Conservation (phyloP, 345 rosid species). For the Eucalyptus marginata region DNA sequence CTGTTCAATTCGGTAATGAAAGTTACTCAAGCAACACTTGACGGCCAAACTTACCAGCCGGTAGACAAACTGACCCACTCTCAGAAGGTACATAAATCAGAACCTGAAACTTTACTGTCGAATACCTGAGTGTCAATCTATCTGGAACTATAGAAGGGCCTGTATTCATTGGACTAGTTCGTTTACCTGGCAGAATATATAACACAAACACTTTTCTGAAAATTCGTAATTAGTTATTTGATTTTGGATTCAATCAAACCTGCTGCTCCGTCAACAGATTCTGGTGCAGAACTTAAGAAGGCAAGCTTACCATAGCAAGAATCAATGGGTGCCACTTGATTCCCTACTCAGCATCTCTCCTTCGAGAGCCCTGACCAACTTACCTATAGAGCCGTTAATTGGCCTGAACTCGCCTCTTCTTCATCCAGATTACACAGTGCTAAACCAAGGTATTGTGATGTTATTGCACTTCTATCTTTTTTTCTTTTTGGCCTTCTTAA, state of each 20-base stretch:
- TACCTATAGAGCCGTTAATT: conserved; percentile 3
- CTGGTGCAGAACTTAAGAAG: conserved; percentile 26
- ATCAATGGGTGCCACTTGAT: conserved; percentile 1
- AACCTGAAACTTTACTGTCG: neutral
- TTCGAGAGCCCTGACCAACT: conserved; percentile 18
- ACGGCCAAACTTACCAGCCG: conserved; percentile 4
- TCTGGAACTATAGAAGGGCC: neutral
- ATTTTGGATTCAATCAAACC: neutral
- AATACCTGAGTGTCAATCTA: neutral
- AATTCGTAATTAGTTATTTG: too few relatives aligned
- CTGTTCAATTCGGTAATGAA: conserved; percentile 36
- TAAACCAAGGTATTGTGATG: conserved; percentile 25
- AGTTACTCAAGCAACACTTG: conserved; percentile 25
- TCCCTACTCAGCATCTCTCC: neutral
- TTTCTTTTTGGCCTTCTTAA: neutral
- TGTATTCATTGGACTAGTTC: neutral
- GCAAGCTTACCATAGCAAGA: conserved; percentile 30
- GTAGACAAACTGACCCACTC: conserved; percentile 10
- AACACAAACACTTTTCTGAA: neutral
- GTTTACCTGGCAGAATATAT: neutral
- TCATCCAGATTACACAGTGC: conserved; percentile 11
- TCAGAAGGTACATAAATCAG: conserved; percentile 21
- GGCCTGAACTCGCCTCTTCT: conserved; percentile 4
- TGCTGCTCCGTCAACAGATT: conserved; percentile 6
- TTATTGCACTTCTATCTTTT: neutral